A percentile compares a stretch with the other conserved stretches of the same genome.
phyloP scores from a whole-genome alignment of 179 eudicot genomes.

The Beta corolliflora region DNA sequence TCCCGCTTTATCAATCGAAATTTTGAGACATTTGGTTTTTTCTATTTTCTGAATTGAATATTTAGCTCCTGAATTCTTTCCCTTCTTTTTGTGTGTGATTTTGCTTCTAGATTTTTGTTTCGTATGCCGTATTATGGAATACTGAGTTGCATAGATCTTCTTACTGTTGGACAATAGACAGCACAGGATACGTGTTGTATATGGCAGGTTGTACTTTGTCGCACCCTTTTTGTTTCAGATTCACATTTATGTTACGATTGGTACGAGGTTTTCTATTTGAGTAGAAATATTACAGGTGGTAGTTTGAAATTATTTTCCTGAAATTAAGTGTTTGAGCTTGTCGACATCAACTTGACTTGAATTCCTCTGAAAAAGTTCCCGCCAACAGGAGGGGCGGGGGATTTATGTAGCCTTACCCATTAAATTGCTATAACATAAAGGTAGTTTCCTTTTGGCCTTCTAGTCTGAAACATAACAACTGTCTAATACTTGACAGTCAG shows the following conservation, averaged over 20 bases:
- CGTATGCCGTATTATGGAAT: background rate
- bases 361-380: no score
- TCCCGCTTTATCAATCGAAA: background rate
- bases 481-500: background rate
- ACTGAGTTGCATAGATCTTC: background rate
- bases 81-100: background rate
- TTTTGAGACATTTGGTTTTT: background rate
- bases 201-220: background rate
- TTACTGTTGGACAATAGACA: background rate
- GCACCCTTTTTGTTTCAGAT: background rate
- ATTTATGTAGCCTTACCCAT: no score
- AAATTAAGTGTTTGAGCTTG: no score
- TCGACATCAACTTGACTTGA: no score
- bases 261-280: background rate
- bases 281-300: background rate
- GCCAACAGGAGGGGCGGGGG: no score
- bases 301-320: no score
- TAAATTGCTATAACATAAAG: no score
- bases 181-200: background rate
- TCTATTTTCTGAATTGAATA: constrained; percentile 13
- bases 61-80: background rate
- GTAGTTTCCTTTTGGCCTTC: no score
- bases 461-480: no score
- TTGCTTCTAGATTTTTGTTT: background rate
- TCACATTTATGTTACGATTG: background rate